Base-by-base conservation (phyloP, 1,284 basidiomycete genomes). In the Blastosporella zonata region DNA sequence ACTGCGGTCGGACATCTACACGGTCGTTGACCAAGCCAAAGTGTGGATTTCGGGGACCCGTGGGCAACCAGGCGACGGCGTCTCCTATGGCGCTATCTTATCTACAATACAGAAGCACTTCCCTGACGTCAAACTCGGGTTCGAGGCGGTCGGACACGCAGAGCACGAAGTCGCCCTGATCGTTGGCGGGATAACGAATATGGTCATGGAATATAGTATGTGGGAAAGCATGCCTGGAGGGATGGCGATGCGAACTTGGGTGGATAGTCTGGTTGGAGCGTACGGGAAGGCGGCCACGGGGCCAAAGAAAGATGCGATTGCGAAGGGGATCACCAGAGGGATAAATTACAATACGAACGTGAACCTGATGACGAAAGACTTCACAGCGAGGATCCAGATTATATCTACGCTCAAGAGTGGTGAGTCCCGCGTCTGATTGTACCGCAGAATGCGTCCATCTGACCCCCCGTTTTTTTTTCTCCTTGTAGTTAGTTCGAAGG, bases 181-280 rank as follows among this genome's bases (percentile, higher is more conserved):
- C 48, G 68, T 78, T 6, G 74, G 74, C 22, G 77, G 75, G 15
- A 62, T 77, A 34, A 77, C 77, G 41, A 75, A 77, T 54, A 74
- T 76, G 73, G 62, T 74, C 20, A 57, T 78, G 49, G 74, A 77
- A 59, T 69, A 75, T 62, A 76, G 74, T 57, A 71, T 68, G 60
- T 77, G 74, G 75, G 76, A 77, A 50, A 69, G 72, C 5, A 74
- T 77, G 70, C 70, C 74, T 2, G 73, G 74, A 7, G 72, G 67
- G 17, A 75, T 78, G 73, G 70, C 77, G 35, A 74, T 77, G 69
- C 68, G 73, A 28, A 77, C 74, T n/a, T 78, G 75, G 77, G 68
- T 70, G 2, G 74, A 78, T 41, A 55, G 62, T 0, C 63, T 78
- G 15, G 62, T 68, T 6, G 68, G 70, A 27, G 70, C 65, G 2